Base-by-base conservation (phyloP, 1,139 yeast species). In the Pichia sp. region DNA sequence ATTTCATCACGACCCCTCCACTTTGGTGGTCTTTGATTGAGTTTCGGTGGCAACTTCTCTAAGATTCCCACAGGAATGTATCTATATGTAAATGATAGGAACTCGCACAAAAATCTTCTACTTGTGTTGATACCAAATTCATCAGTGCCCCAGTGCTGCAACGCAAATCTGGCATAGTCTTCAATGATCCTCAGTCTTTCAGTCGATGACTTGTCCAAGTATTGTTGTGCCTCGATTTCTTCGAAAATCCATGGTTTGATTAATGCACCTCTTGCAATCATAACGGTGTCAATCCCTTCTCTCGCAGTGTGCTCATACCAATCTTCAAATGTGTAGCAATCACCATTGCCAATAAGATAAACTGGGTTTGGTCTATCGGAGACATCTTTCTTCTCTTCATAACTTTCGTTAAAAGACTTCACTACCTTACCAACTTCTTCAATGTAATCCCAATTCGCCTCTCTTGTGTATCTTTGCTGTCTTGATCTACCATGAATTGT, bases 161-260 rank as follows among this genome's bases (percentile, higher is more conserved):
- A 75, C 0, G 99, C 98, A 66, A 74, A 87, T 53, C 83, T 72
- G 13, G 95, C 82, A 66, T 83, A 93, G 50, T 76, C 77, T 57
- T 75, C 74, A 61, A 91, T 70, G 51, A 85, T 80, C 31, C 84
- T 95, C 54, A 93, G 76, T 68, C 99, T 80, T 70, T 93, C 97
- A 39, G 83, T 74, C n/a, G 96, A 84, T 2, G 89, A 75, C 70
- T 93, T 95, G 69, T 93, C 99, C 58, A 93, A 70, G 66, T 90
- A 85, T 68, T 93, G 98, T 63, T 83, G 82, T 8, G 95, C 76
- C 53, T 91, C 95, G 50, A 95, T 82, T 70, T 93, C 99, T 72
- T 95, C 98, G 63, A 93, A 93, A 47, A 93, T 88, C 99, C 99
- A 93, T 46, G 99, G 99, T 70, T 95, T 93, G 67, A 95, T 91